A percentile compares a stretch with the other conserved stretches of the same genome.
Evolutionary conservation across 2,329 filamentous ascomycete genomes (phyloP).

Genomic region (Diplodia sapinea): DNA sequence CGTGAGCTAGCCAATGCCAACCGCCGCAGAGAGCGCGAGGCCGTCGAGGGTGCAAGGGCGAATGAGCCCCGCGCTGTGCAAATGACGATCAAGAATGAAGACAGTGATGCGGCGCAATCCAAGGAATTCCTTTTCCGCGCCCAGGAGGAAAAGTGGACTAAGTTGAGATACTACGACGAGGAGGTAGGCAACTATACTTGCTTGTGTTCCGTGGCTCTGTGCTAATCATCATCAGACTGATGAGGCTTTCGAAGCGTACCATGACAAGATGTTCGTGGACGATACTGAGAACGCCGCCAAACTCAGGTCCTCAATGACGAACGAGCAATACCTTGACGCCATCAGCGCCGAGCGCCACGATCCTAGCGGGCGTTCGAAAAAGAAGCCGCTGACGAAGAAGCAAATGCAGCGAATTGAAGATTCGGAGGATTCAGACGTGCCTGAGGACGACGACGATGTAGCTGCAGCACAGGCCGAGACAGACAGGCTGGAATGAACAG

Average conservation of each 20-base stretch:
- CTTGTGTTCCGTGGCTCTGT: not conserved
- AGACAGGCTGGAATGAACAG: not conserved
- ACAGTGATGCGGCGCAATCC: conserved; percentile 74
- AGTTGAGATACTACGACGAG: conserved; percentile 80
- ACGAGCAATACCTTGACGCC: conserved; percentile 66
- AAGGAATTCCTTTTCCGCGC: conserved; percentile 76
- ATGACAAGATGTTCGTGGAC: conserved; percentile 71
- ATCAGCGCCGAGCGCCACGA: conserved; percentile 62
- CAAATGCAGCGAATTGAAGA: conserved; percentile 33
- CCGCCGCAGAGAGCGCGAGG: conserved; percentile 53
- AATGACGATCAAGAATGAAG: conserved; percentile 81
- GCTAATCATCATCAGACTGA: conserved; percentile 54
- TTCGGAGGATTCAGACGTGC: conserved; percentile 29
- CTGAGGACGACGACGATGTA: conserved; percentile 7
- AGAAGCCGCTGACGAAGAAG: conserved; percentile 45
- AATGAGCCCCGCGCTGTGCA: conserved; percentile 76
- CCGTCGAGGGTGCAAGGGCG: conserved; percentile 50
- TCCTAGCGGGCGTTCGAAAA: conserved; percentile 45
- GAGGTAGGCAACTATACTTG: conserved; percentile 57
- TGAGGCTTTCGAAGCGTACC: conserved; percentile 76
- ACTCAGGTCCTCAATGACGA: conserved; percentile 61
- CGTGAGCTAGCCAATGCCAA: conserved; percentile 70
- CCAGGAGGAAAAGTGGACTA: conserved; percentile 82
- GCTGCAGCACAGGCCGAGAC: not conserved
- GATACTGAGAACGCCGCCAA: conserved; percentile 51